Evolutionary conservation across 2,329 filamentous ascomycete genomes (phyloP), one percentile per base, ranked within the genome.

Genomic region (Fulvia fulva): DNA sequence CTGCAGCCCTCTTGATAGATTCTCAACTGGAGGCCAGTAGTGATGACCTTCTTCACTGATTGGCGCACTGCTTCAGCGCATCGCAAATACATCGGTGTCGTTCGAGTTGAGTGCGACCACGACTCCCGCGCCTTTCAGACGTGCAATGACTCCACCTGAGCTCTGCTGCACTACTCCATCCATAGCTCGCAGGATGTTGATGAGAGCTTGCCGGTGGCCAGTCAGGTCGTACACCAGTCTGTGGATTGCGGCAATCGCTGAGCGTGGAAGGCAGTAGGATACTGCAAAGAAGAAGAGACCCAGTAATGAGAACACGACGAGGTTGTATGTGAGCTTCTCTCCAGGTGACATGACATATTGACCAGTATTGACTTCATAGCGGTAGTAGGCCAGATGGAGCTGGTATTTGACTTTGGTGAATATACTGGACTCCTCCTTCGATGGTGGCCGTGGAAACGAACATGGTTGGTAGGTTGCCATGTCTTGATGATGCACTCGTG

Each of bases 301-400:
- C 28, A 65, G 50, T 32, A 65, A 22, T 21, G 60, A 57, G 14
- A 70, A 43, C 9, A 66, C 25, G 22, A 67, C 55, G 22, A 64
- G 37, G 55, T 70, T 70, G 67, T 65, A 66, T n/a, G 63, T 63
- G 14, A 66, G 49, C 55, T 70, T 70, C 57, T 70, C 67, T 3
- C 60, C 63, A 1, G 67, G 59, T 9, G 63, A 66, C 67, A 70
- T 67, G 53, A 70, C 65, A 55, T 70, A 70, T 5, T 65, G 57
- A 5, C 59, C 63, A 6, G 67, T 66, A 57, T 68, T 67, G 57
- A 70, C 52, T 45, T 68, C 60, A 47, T 70, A 70, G 22, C 65
- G 67, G 51, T 66, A 69, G 61, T 70, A 67, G 26, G 57, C 51
- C 43, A 70, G 59, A 37, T 67, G 58, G 11, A 62, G 49, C 50